Conservation (phyloP, 2,329 filamentous ascomycete species). For the Colletotrichum tropicale region DNA sequence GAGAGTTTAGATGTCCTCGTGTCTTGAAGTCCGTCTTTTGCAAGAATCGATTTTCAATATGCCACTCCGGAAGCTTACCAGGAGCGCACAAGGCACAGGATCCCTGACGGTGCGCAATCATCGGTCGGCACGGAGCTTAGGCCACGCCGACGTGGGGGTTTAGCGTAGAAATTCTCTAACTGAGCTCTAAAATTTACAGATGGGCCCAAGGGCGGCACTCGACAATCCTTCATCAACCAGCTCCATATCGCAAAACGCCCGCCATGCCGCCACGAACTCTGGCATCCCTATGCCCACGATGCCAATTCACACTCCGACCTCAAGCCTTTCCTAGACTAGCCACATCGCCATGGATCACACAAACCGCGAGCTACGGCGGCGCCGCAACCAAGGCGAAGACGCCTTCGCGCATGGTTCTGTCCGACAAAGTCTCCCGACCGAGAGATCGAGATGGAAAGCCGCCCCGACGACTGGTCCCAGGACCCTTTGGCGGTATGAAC, state of each 20-base stretch:
- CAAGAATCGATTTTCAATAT: background rate
- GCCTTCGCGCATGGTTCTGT: constrained; percentile 64
- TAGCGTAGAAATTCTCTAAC: constrained; percentile 11
- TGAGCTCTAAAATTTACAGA: constrained; percentile 13
- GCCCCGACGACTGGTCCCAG: constrained; percentile 43
- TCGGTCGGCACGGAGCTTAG: constrained; percentile 19
- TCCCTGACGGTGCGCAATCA: background rate
- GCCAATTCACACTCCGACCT: constrained; percentile 11
- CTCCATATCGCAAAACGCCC: background rate
- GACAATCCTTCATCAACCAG: background rate
- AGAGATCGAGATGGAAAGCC: constrained; percentile 37
- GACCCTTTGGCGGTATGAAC: constrained; percentile 63
- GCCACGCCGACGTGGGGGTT: constrained; percentile 18
- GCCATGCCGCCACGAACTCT: constrained; percentile 20
- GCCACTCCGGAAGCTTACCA: background rate
- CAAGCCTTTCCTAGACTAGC: constrained; percentile 2
- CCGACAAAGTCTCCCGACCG: constrained; percentile 53
- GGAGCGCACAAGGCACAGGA: background rate
- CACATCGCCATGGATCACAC: constrained; percentile 35
- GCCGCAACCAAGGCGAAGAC: constrained; percentile 31
- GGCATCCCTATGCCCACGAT: constrained; percentile 18
- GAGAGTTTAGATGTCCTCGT: no score
- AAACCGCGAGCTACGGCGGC: constrained; percentile 39
- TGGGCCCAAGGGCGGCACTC: background rate
- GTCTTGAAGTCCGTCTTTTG: background rate